Conservation (phyloP, 129 eudicot species). For the Flaveria sonorensis region DNA sequence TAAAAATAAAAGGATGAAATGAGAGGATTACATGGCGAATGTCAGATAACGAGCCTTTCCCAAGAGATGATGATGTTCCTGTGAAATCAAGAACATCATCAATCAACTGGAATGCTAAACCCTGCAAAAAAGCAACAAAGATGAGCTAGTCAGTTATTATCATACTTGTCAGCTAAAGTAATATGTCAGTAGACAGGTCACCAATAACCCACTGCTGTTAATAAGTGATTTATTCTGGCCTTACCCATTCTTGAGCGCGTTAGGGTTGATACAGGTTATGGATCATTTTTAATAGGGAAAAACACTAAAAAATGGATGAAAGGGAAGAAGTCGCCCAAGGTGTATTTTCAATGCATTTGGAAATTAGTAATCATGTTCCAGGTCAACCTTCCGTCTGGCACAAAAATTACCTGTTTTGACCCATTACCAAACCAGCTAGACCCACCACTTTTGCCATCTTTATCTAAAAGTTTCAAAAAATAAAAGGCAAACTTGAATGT, state of each 20-base stretch:
- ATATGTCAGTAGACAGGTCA: too few relatives aligned
- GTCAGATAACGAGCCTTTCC: conserved; percentile 85
- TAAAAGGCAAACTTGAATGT: too few relatives aligned
- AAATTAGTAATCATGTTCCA: neutral
- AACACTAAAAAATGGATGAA: neutral
- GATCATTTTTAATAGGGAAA: neutral
- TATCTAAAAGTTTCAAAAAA: too few relatives aligned
- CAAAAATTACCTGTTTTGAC: too few relatives aligned
- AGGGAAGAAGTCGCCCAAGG: neutral
- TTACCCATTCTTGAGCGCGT: neutral
- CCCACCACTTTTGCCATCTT: too few relatives aligned
- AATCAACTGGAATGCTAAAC: conserved; percentile 83
- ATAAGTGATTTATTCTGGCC: too few relatives aligned
- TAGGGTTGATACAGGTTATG: neutral
- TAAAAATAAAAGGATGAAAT: neutral
- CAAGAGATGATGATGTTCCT: conserved; percentile 81
- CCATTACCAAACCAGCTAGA: too few relatives aligned
- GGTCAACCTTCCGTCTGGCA: too few relatives aligned
- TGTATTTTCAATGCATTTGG: neutral
- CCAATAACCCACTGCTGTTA: too few relatives aligned
- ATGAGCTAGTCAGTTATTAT: neutral
- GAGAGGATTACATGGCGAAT: conserved; percentile 72
- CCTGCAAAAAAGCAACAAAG: conserved; percentile 46
- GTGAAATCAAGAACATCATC: conserved; percentile 95
- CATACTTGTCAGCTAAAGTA: too few relatives aligned